phyloP scores from a whole-genome alignment of 208 protist species.

The Trypanosoma cruzi region DNA sequence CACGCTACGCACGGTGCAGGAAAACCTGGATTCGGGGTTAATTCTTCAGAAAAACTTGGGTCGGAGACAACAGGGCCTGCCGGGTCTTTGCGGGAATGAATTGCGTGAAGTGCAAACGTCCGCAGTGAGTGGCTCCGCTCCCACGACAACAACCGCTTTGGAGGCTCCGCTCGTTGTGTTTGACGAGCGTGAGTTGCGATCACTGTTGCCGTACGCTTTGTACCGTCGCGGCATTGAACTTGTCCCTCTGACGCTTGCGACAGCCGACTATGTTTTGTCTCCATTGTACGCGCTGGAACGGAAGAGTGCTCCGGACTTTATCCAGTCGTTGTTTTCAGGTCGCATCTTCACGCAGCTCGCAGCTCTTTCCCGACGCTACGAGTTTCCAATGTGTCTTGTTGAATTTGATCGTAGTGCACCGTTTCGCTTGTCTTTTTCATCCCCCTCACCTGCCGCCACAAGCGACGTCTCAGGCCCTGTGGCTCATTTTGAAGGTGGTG shows the following conservation, averaged over 20 bases:
- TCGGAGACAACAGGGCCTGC: background rate
- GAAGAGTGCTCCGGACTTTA: conserved; percentile 80
- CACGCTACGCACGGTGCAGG: conserved; percentile 53
- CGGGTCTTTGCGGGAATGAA: too few relatives aligned
- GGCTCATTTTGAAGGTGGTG: conserved; percentile 5
- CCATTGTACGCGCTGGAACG: conserved; percentile 78
- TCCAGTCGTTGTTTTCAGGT: conserved; percentile 60
- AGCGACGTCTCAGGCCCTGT: too few relatives aligned
- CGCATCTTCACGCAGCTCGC: conserved; percentile 77
- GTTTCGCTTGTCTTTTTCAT: conserved; percentile 51
- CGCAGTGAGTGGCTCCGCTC: background rate
- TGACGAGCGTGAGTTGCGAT: conserved; percentile 89
- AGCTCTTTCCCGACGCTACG: conserved; percentile 60
- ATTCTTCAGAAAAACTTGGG: background rate
- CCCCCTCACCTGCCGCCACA: background rate
- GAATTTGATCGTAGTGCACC: conserved; percentile 70
- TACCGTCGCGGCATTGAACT: conserved; percentile 73
- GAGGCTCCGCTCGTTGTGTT: conserved; percentile 64
- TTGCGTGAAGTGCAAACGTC: background rate
- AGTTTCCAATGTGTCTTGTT: conserved; percentile 67
- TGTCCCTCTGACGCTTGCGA: conserved; percentile 79
- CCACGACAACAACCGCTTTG: background rate
- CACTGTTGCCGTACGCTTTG: conserved; percentile 69
- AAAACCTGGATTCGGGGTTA: conserved; percentile 50
- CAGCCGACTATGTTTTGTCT: conserved; percentile 85